Evolutionary conservation across 208 protist genomes (phyloP), one percentile per base, ranked within the genome.

Genomic region (Leishmania guyanensis): DNA sequence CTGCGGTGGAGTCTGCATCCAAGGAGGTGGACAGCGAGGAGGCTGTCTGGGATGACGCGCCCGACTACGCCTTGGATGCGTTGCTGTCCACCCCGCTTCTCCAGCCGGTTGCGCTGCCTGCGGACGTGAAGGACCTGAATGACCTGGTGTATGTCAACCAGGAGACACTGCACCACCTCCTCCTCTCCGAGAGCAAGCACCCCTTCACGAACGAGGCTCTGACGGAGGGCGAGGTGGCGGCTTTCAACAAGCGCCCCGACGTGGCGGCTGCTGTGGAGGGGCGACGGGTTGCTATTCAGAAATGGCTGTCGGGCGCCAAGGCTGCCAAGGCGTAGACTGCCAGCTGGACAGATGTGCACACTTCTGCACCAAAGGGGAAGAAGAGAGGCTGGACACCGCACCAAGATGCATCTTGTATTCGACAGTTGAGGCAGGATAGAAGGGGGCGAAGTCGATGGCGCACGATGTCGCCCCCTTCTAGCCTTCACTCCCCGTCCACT

Each of bases 141-240:
- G 90, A 96, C 65, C 66, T 98, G 46, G 89, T 97, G 36, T 96
- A 92, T 62, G 89, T 96, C 22, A 98, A 98, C 81, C 81, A 88
- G 54, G 91, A 95, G 78, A 97, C 95, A 43, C 84, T 97, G 69
- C 95, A 96, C 78, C 95, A 98, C 84, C 79, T 91, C 6, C 88
- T 98, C 29, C 86, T 98, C 48, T 96, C 95, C 20, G 92, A 96
- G 75, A 91, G 81, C 81, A 96, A 98, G 83, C 88, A 98, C 81
- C 94, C 94, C 0, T 98, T 96, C 83, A 98, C 93, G 20, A 98
- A 98, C 53, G 92, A 96, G 80, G 92, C 93, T 43, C 84, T 98
- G n/a, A 94, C 95, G 75, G 92, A 96, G 84, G 80, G 87, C n/a
- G 90, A 95, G 86, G 88, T 98, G 69, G 86, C 90, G 50, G 89